Percentiles rank a stretch among this genome's conserved stretches.
Evolutionary conservation across 768 basidiomycete species (phyloP).

Genomic region (Leccinum aurantiacum): DNA sequence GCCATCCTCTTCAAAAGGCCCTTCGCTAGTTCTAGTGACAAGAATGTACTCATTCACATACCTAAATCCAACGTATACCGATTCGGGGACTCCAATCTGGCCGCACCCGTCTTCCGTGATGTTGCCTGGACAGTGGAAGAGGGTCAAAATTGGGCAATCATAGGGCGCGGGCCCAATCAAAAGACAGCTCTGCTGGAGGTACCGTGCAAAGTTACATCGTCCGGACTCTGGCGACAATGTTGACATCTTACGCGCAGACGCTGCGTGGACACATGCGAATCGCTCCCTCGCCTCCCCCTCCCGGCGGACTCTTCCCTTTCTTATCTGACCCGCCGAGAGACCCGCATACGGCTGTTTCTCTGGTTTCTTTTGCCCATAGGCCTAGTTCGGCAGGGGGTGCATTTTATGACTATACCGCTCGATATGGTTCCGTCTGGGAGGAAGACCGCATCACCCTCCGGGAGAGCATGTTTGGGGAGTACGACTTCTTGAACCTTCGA

Average conservation of each 20-base stretch:
- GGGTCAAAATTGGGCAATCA: conserved; percentile 73
- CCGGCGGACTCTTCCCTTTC: conserved; percentile 78
- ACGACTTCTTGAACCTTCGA: conserved; percentile 35
- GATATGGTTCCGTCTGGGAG: conserved; percentile 86
- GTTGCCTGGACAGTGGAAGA: conserved; percentile 60
- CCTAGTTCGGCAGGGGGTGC: conserved; percentile 57
- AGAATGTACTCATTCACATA: conserved; percentile 38
- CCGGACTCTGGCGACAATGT: neutral
- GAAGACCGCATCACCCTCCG: conserved; percentile 78
- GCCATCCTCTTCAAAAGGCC: neutral
- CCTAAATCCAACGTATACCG: conserved; percentile 53
- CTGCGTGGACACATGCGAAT: conserved; percentile 73
- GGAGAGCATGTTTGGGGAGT: conserved; percentile 64
- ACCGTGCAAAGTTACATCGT: neutral
- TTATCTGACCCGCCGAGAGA: conserved; percentile 46
- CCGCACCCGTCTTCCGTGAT: conserved; percentile 49
- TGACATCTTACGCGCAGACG: conserved; percentile 42
- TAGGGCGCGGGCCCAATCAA: conserved; percentile 63
- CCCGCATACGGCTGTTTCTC: conserved; percentile 48
- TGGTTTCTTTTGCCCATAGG: conserved; percentile 70
- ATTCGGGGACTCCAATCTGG: conserved; percentile 54
- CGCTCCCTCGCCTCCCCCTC: conserved; percentile 56
- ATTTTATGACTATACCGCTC: conserved; percentile 91
- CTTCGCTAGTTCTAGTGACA: conserved; percentile 5
- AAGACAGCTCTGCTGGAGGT: conserved; percentile 65